Conservation (phyloP, 805 yeast genomes). For the Myxozyma vanderwaltii region DNA sequence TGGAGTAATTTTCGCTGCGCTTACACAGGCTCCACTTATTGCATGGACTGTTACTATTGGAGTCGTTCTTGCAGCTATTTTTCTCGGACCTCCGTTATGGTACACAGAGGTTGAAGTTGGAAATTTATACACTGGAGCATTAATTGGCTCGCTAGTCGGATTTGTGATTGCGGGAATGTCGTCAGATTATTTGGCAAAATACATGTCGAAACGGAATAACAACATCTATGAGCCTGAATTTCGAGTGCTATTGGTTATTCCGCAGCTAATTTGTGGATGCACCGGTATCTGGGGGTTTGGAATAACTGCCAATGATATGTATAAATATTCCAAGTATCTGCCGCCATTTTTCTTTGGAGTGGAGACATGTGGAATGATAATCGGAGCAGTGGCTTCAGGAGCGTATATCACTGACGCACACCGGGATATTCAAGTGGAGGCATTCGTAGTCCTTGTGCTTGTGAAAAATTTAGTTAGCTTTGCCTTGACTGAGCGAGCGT, state of each 20-base stretch:
- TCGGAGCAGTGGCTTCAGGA: constrained; percentile 33
- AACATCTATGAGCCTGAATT: constrained; percentile 33
- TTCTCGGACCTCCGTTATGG: constrained; percentile 34
- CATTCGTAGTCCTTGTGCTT: constrained; percentile 26
- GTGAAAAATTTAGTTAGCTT: constrained; percentile 31
- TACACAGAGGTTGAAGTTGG: constrained; percentile 27
- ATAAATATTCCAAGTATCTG: constrained; percentile 18
- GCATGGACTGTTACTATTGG: constrained; percentile 35
- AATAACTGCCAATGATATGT: constrained; percentile 15
- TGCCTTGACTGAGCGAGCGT: constrained; percentile 28
- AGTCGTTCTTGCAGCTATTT: constrained; percentile 32
- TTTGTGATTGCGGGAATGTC: constrained; percentile 27
- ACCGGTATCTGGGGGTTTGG: constrained; percentile 34
- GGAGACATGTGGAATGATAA: constrained; percentile 32
- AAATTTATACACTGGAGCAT: constrained; percentile 30
- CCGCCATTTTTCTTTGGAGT: constrained; percentile 33
- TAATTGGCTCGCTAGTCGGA: constrained; percentile 28
- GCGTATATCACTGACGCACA: constrained; percentile 34
- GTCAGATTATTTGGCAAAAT: constrained; percentile 21
- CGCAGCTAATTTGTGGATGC: constrained; percentile 26
- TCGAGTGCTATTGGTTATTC: constrained; percentile 26
- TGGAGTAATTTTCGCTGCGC: constrained; percentile 28
- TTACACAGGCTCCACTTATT: constrained; percentile 31
- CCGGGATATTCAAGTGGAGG: constrained; percentile 29
- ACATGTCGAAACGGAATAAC: constrained; percentile 24